Conservation (phyloP, 2,329 filamentous ascomycete genomes). For the Purpureocillium takamizusanense region DNA sequence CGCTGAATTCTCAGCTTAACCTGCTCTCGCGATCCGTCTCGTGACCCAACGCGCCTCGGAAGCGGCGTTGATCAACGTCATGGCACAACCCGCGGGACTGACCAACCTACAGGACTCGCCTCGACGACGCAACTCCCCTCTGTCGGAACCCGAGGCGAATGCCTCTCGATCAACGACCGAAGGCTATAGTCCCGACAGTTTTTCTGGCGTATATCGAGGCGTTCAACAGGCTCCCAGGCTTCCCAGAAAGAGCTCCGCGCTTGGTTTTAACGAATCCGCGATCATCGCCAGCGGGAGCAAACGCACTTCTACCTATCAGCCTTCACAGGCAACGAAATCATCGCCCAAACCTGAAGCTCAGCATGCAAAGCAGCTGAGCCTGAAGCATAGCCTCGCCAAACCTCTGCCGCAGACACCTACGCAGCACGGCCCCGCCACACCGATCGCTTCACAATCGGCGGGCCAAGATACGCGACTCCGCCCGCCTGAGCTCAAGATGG, state of each 20-base stretch:
- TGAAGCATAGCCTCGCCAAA: constrained; percentile 49
- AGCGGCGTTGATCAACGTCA: constrained; percentile 6
- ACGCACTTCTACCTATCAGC: constrained; percentile 2
- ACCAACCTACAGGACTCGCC: constrained; percentile 20
- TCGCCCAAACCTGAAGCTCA: constrained; percentile 17
- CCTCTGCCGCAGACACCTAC: constrained; percentile 44
- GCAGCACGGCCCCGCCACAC: constrained; percentile 12
- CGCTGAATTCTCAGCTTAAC: no score
- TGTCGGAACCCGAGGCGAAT: constrained; percentile 37
- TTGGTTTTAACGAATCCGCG: constrained; percentile 23
- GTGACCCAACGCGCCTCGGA: not conserved
- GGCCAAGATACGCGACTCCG: constrained; percentile 1
- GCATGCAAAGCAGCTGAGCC: constrained; percentile 45
- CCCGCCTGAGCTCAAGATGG: constrained; percentile 18
- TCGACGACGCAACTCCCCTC: constrained; percentile 23
- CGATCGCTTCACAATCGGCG: constrained; percentile 8
- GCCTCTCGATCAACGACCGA: constrained; percentile 20
- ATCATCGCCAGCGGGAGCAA: not conserved
- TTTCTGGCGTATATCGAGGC: constrained; percentile 43
- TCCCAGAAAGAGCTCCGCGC: constrained; percentile 33
- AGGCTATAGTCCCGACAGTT: constrained; percentile 32
- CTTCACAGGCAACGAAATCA: constrained; percentile 7
- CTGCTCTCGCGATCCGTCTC: not conserved
- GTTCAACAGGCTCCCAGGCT: constrained; percentile 37
- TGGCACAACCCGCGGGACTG: constrained; percentile 20